Evolutionary conservation across 441 rosid genomes (phyloP), one percentile per base, ranked within the genome.

Genomic region (Biscutella laevigata): DNA sequence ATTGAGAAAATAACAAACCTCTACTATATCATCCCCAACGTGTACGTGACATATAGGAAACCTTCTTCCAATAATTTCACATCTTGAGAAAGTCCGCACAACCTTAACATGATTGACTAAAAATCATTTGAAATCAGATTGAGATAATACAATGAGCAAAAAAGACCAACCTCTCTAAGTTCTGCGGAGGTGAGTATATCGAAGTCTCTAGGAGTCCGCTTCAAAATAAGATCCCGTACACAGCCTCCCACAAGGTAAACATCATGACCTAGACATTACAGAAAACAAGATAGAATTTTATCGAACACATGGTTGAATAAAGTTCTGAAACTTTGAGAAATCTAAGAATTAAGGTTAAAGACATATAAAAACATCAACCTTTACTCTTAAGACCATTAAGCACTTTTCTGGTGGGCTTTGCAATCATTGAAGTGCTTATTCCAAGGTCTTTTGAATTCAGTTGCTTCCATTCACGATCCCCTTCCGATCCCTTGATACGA

Each of bases 241-340:
- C 95, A 84, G 3, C 97, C 97, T 61, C 95, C 97, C 28, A 86
- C 97, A 46, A 86, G 88, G 67, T 84, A 84, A 50, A 77, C 94
- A 48, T 81, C 84, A 67, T 69, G 71, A 17, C 97, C 97, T 86
- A 54, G 27, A 34, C 2, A 13, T 35, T 40, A 51, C 12, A 40
- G 4, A 19, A 33, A 11, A 49, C 51, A 13, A 30, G 24, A n/a
- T n/a, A 26, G 16, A 7, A 22, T 16, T 9, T 15, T 39, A 4
- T 10, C 17, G 3, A 4, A 62, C 7, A 15, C 1, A 37, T 12
- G 20, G 39, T 24, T 37, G 21, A 25, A 33, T 7, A 32, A 37
- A 51, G 26, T 28, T 25, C 15, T 15, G 48, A 40, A 45, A 16
- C 0, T 32, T 44, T 2, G 38, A 51, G 43, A 28, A 48, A 8